Conservation (phyloP, 768 basidiomycete species). For the Hydnomerulius pinastri region DNA sequence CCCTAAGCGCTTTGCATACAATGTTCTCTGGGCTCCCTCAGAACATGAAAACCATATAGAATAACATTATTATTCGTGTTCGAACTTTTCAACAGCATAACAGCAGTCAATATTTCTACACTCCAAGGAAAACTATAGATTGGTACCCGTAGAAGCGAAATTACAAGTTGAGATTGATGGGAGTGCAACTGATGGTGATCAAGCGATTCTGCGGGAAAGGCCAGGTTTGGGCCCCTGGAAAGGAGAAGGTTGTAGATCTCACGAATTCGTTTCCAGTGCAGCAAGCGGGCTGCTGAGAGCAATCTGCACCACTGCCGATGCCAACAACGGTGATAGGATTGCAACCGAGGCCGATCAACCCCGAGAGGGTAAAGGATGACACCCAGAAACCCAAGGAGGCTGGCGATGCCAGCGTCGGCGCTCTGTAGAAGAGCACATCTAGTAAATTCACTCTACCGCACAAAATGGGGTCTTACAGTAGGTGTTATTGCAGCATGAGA, state of each 20-base stretch:
- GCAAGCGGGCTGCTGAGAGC: constrained; percentile 6
- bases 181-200: constrained; percentile 19
- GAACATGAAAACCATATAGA: too few species aligned
- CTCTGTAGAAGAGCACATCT: neutral
- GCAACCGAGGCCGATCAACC: constrained; percentile 9
- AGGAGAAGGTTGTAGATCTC: neutral
- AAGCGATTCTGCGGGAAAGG: constrained; percentile 5
- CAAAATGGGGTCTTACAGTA: constrained; percentile 2
- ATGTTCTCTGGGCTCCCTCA: too few species aligned
- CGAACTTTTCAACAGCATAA: too few species aligned
- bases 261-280: constrained; percentile 3
- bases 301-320: neutral
- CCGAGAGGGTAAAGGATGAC: neutral
- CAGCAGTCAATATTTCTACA: too few species aligned
- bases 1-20: too few species aligned
- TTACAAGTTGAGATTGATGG: too few species aligned
- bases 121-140: too few species aligned
- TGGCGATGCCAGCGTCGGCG: neutral
- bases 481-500: constrained; percentile 11
- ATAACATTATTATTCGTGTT: too few species aligned
- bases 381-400: neutral
- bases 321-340: constrained; percentile 4
- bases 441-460: too few species aligned
- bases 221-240: neutral
- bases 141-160: too few species aligned